Conservation (phyloP, 2,329 filamentous ascomycete species). For the Grosmannia serpens region DNA sequence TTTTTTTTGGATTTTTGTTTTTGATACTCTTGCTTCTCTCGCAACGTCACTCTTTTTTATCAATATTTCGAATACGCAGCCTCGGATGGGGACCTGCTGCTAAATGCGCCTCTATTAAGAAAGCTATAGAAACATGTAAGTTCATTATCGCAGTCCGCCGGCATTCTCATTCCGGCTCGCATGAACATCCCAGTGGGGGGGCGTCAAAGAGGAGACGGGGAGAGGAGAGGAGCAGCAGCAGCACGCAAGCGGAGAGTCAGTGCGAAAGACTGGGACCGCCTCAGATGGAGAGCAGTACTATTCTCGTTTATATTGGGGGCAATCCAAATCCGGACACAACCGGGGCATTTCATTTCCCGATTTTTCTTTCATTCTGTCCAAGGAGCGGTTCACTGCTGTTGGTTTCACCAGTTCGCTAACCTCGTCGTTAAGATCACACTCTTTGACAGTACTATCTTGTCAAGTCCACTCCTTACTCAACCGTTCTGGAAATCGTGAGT, state of each 20-base stretch:
- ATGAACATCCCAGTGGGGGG: neutral
- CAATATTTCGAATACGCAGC: neutral
- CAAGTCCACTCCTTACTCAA: conserved; percentile 47
- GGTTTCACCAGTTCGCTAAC: conserved; percentile 12
- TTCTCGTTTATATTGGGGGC: neutral
- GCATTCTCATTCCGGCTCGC: neutral
- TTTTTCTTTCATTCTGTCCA: neutral
- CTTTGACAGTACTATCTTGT: conserved; percentile 34
- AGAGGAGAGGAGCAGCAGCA: no score
- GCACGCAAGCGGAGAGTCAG: neutral
- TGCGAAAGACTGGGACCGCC: neutral
- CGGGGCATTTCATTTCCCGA: neutral
- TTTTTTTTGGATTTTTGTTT: conserved; percentile 3
- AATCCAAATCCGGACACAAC: neutral
- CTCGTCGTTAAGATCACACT: conserved; percentile 26
- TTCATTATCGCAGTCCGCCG: neutral
- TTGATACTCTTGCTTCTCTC: neutral
- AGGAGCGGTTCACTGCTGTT: conserved; percentile 1
- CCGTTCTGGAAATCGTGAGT: conserved; percentile 36
- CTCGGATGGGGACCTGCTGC: neutral
- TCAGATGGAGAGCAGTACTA: neutral
- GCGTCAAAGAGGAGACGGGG: neutral
- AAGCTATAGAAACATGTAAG: neutral
- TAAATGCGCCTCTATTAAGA: neutral
- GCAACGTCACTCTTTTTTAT: conserved; percentile 4